Percentiles rank a stretch among this genome's conserved stretches.
These are phyloP conservation scores for Amanita thiersii DNA, from an alignment of 768 basidiomycete species.

Conservation along the genomic window DNA sequence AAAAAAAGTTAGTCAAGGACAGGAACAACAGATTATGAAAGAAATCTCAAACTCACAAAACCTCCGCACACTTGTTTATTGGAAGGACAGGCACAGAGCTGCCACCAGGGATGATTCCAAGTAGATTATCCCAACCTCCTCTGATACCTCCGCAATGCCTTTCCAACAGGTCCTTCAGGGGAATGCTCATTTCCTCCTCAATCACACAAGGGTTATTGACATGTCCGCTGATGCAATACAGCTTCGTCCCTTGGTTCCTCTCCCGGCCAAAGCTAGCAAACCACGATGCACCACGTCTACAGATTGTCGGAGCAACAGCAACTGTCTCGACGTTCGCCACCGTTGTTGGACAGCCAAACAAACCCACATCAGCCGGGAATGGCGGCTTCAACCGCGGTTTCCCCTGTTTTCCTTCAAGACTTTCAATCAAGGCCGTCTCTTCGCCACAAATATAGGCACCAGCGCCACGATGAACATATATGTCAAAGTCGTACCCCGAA, in stretches of 20 bases:
- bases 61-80: constrained; percentile 73
- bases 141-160: constrained; percentile 94
- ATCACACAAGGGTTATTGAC: constrained; percentile 98
- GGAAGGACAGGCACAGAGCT: constrained; percentile 92
- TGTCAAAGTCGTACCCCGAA: constrained; percentile 91
- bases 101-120: constrained; percentile 96
- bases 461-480: constrained; percentile 96
- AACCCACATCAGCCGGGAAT: constrained; percentile 96
- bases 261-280: constrained; percentile 89
- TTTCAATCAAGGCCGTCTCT: constrained; percentile 97
- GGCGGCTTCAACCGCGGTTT: constrained; percentile 97
- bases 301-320: constrained; percentile 95
- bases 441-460: constrained; percentile 99
- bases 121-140: constrained; percentile 95
- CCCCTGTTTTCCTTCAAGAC: constrained; percentile 95
- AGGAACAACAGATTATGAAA: neutral
- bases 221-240: constrained; percentile 94
- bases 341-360: constrained; percentile 95
- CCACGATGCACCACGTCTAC: constrained; percentile 82
- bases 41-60: constrained; percentile 82
- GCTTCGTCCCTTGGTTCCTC: constrained; percentile 93
- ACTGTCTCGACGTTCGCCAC: constrained; percentile 99
- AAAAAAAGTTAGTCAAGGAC: constrained; percentile 1
- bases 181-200: constrained; percentile 99
- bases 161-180: constrained; percentile 86